Evolutionary conservation across 73 alveolate genomes (phyloP).

Genomic region (Paramecium caudatum): DNA sequence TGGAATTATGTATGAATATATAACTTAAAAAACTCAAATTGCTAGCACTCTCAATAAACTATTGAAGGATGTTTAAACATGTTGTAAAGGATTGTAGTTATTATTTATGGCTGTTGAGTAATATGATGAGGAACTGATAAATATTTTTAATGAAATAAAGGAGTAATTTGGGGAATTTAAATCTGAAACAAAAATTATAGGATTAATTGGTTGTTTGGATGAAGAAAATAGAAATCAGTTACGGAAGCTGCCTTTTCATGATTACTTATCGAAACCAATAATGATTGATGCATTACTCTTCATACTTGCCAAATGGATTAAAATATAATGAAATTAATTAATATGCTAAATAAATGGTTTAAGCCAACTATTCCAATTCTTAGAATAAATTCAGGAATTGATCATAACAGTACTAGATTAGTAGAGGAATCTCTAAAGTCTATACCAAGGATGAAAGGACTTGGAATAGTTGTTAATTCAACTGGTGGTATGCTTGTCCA

Average conservation of each 20-base stretch:
- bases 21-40: neutral
- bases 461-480: slow-evolving; percentile 78
- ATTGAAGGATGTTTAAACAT: neutral
- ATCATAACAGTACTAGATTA: slow-evolving; percentile 9
- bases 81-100: slow-evolving; percentile 52
- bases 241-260: slow-evolving; percentile 45
- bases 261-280: slow-evolving; percentile 13
- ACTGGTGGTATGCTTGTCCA: slow-evolving; percentile 63
- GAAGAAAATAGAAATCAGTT: neutral
- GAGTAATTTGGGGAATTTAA: neutral
- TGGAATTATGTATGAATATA: slow-evolving; percentile 38
- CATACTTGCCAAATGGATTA: slow-evolving; percentile 50
- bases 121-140: neutral
- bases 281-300: slow-evolving; percentile 54
- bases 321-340: slow-evolving; percentile 1
- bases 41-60: neutral
- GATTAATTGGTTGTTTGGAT: slow-evolving; percentile 57
- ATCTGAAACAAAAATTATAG: slow-evolving; percentile 13
- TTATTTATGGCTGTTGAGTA: neutral
- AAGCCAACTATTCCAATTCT: slow-evolving; percentile 17
- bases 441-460: slow-evolving; percentile 64
- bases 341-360: slow-evolving; percentile 42
- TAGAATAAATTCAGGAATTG: slow-evolving; percentile 19
- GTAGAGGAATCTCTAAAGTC: slow-evolving; percentile 43
- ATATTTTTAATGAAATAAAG: neutral